phyloP scores from a whole-genome alignment of 164 flowering plant genomes.

The Houttuynia cordata region DNA sequence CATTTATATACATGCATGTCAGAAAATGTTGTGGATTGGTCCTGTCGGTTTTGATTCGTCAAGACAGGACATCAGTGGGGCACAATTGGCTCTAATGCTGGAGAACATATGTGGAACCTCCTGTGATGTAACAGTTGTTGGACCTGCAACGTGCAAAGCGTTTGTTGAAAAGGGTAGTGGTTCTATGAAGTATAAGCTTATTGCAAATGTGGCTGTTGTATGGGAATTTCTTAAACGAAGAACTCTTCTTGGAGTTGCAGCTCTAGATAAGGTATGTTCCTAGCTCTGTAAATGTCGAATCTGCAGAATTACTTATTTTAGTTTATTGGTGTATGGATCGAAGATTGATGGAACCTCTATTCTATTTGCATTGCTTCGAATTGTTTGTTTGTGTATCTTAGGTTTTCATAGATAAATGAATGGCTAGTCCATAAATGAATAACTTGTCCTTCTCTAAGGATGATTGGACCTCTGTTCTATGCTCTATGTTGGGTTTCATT shows the following conservation, averaged over 20 bases:
- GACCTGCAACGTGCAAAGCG: slow-evolving; percentile 38
- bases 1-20: too few relatives aligned
- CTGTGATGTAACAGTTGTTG: slow-evolving; percentile 55
- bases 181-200: slow-evolving; percentile 19
- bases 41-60: slow-evolving; percentile 37
- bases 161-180: slow-evolving; percentile 18
- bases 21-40: slow-evolving; percentile 82
- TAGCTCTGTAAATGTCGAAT: not conserved
- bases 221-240: slow-evolving; percentile 77
- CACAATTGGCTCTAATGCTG: slow-evolving; percentile 39
- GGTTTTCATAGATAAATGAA: too few relatives aligned
- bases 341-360: too few relatives aligned
- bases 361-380: too few relatives aligned
- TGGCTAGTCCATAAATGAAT: too few relatives aligned
- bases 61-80: slow-evolving; percentile 18
- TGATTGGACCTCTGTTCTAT: too few relatives aligned
- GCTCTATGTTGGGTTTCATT: too few relatives aligned
- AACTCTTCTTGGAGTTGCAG: slow-evolving; percentile 61
- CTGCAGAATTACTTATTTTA: too few relatives aligned
- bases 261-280: slow-evolving; percentile 65
- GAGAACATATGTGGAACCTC: slow-evolving; percentile 23
- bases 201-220: slow-evolving; percentile 51
- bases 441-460: too few relatives aligned
- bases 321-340: too few relatives aligned
- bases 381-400: too few relatives aligned